phyloP scores from a whole-genome alignment of 1,284 basidiomycete species.

The Amylostereum areolatum region DNA sequence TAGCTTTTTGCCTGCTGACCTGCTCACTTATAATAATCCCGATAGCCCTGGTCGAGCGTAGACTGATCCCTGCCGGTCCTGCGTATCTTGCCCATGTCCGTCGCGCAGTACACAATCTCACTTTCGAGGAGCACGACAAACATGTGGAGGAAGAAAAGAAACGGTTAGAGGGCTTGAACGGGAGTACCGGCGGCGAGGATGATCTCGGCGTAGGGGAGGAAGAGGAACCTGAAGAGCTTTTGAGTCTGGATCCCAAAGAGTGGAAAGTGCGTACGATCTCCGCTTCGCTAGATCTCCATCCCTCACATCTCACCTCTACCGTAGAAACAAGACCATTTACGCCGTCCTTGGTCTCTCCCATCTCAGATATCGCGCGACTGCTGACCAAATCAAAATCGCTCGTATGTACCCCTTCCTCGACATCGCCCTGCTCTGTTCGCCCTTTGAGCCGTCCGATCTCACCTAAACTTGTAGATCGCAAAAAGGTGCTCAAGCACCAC shows the following conservation, averaged over 20 bases:
- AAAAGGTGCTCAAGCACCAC: conserved; percentile 98
- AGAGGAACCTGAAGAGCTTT: conserved; percentile 69
- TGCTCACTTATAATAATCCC: not conserved
- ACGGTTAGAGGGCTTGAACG: conserved; percentile 48
- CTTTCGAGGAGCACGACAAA: conserved; percentile 78
- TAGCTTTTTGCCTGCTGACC: not conserved
- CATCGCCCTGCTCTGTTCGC: conserved; percentile 3
- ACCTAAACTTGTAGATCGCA: conserved; percentile 62
- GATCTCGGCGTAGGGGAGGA: conserved; percentile 94
- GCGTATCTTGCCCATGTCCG: conserved; percentile 81
- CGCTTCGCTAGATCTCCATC: not conserved
- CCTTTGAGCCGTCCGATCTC: conserved; percentile 1
- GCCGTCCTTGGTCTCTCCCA: conserved; percentile 92
- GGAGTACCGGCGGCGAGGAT: conserved; percentile 61
- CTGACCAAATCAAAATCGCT: conserved; percentile 94
- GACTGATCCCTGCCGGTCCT: conserved; percentile 76
- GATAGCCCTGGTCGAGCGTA: conserved; percentile 31
- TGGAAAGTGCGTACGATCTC: conserved; percentile 75
- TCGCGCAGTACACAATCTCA: conserved; percentile 66
- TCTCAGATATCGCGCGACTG: conserved; percentile 83
- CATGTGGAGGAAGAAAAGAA: conserved; percentile 49
- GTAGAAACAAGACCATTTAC: conserved; percentile 96
- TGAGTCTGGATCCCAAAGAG: conserved; percentile 88
- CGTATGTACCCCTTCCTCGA: conserved; percentile 50
- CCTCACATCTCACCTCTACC: too few relatives aligned